phyloP scores from a whole-genome alignment of 2,329 filamentous ascomycete genomes.

The Claviceps fusiformis region DNA sequence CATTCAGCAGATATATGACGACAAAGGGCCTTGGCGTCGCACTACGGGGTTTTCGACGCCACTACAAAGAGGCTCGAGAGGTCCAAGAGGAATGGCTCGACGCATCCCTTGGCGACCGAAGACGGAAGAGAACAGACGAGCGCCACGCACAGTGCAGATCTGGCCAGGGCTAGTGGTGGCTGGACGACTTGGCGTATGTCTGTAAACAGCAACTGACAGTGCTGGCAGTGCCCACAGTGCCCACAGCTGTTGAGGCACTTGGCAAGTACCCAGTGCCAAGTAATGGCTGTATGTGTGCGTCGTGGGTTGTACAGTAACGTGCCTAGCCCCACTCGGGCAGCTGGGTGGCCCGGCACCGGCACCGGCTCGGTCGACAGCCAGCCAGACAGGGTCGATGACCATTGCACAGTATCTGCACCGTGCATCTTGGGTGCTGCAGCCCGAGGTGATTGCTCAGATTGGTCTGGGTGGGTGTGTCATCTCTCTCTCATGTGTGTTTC shows the following conservation, averaged over 20 bases:
- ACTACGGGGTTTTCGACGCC: constrained; percentile 3
- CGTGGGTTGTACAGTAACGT: no score
- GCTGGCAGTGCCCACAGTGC: no score
- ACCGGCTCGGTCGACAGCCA: not conserved
- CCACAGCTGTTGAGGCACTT: no score
- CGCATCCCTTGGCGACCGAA: not conserved
- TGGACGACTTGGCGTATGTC: no score
- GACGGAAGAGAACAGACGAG: not conserved
- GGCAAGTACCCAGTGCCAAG: not conserved
- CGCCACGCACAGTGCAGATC: not conserved
- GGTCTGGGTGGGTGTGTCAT: not conserved
- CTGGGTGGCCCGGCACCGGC: not conserved
- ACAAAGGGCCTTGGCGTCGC: constrained; percentile 4
- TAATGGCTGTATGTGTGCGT: not conserved
- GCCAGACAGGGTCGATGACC: not conserved
- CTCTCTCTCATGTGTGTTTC: not conserved
- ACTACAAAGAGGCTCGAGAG: not conserved
- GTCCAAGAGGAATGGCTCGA: not conserved
- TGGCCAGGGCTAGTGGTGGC: no score
- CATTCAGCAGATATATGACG: not conserved
- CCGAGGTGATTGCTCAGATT: not conserved
- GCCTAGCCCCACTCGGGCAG: not conserved
- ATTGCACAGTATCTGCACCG: not conserved
- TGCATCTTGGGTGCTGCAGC: not conserved
- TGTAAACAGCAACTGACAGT: no score